Conservation (phyloP, 352 stramenopile genomes). For the Blastocystis sp. region DNA sequence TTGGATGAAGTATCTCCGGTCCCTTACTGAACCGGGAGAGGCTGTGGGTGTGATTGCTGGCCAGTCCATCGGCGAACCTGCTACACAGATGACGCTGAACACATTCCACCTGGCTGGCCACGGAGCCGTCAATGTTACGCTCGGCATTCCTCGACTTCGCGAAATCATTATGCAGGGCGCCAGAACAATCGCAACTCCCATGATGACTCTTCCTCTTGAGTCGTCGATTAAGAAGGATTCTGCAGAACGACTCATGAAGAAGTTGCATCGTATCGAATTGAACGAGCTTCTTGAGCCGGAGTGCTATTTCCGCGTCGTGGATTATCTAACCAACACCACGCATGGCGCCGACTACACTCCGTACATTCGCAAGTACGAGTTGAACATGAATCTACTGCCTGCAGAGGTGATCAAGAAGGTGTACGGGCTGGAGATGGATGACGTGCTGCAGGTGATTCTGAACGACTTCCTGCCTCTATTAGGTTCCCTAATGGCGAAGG, state of each 20-base stretch:
- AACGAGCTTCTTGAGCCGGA: slow-evolving; percentile 47
- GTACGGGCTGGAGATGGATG: slow-evolving; percentile 86
- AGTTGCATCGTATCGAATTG: slow-evolving; percentile 70
- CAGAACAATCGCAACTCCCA: slow-evolving; percentile 91
- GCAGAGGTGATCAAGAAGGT: slow-evolving; percentile 85
- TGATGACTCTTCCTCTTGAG: slow-evolving; percentile 91
- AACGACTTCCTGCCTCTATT: slow-evolving; percentile 62
- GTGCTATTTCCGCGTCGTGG: slow-evolving; percentile 54
- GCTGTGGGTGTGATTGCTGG: slow-evolving; percentile 93
- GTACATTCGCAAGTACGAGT: slow-evolving; percentile 92
- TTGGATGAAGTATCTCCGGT: slow-evolving; percentile 93
- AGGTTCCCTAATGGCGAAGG: slow-evolving; percentile 7
- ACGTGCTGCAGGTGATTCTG: slow-evolving; percentile 80
- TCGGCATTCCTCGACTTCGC: slow-evolving; percentile 91
- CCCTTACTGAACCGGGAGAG: slow-evolving; percentile 89
- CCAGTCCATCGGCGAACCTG: slow-evolving; percentile 98
- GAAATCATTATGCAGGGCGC: slow-evolving; percentile 99
- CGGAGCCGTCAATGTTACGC: slow-evolving; percentile 90
- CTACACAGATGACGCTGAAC: slow-evolving; percentile 99
- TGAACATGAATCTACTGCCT: slow-evolving; percentile 85
- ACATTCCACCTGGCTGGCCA: slow-evolving; percentile 99
- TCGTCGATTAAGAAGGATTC: slow-evolving; percentile 66
- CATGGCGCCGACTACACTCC: slow-evolving; percentile 62
- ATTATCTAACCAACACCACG: slow-evolving; percentile 54
- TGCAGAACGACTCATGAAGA: slow-evolving; percentile 70